A percentile compares a stretch with the other conserved stretches of the same genome.
Conservation (phyloP, 2,329 filamentous ascomycete species). For the Epichloe brachyelytri region DNA sequence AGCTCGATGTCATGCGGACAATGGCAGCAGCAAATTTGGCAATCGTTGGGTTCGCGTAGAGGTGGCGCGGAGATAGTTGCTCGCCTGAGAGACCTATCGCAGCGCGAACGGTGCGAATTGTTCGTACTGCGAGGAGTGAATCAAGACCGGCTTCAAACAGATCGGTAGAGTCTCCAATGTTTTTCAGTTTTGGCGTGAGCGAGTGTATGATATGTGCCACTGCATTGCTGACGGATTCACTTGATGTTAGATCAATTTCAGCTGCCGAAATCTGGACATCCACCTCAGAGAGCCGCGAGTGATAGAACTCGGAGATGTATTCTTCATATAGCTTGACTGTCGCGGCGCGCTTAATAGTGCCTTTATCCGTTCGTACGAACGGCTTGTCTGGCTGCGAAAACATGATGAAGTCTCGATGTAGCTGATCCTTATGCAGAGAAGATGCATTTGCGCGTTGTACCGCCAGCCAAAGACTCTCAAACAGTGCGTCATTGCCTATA, state of each 20-base stretch:
- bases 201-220: slow-evolving; percentile 8
- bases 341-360: slow-evolving; percentile 27
- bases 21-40: slow-evolving; percentile 14
- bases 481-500: slow-evolving; percentile 10
- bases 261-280: slow-evolving; percentile 7
- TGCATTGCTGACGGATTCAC: slow-evolving; percentile 7
- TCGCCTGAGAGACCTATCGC: slow-evolving; percentile 16
- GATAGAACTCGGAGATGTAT: slow-evolving; percentile 35
- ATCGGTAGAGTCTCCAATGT: slow-evolving; percentile 10
- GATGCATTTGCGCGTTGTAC: slow-evolving; percentile 30
- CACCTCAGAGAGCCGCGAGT: slow-evolving; percentile 10
- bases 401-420: slow-evolving; percentile 28
- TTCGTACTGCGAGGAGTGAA: slow-evolving; percentile 17
- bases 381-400: slow-evolving; percentile 28
- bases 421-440: slow-evolving; percentile 26
- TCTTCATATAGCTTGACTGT: slow-evolving; percentile 26
- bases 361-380: slow-evolving; percentile 32
- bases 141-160: slow-evolving; percentile 19
- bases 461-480: slow-evolving; percentile 31
- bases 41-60: slow-evolving; percentile 21
- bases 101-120: slow-evolving; percentile 18
- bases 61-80: slow-evolving; percentile 18
- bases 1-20: slow-evolving; percentile 5
- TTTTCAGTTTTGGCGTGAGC: slow-evolving; percentile 8
- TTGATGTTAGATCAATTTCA: not conserved